Evolutionary conservation across 768 basidiomycete species (phyloP), one percentile per base, ranked within the genome.

Genomic region (Macrolepiota albuminosa): DNA sequence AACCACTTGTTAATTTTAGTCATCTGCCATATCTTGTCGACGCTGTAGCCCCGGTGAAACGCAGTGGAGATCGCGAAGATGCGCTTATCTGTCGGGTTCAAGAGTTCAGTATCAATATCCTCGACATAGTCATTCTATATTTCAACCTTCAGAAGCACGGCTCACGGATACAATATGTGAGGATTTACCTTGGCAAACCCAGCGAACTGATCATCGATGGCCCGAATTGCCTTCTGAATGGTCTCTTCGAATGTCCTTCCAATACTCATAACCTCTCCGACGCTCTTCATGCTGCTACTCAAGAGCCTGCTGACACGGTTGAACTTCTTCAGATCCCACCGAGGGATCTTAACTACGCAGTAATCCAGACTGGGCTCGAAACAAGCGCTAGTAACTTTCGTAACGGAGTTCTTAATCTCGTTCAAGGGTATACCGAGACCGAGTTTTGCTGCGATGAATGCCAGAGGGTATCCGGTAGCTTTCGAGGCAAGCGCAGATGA

Each of bases 1-100:
- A 99, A 99, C 96, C 96, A 99, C 72, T 89, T 94, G 78, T 98
- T 96, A 66, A 99, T 98, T 72, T 90, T 96, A 55, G 95, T 95
- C 89, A 98, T 93, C 71, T 95, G 86, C 87, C 94, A 95, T 67
- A 99, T 86, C 76, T 95, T 95, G 63, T 99, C 93, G 60, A 99
- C 90, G 55, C 88, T 89, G 70, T 98, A 96, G 13, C 95, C 96
- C 46, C 84, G 83, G 73, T 94, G 85, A 78, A 99, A 91, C 6
- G 96, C 97, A 21, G 90, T 87, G 11, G 95, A 92, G 66, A 99
- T 93, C 21, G 96, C 95, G 70, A 98, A 99, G 58, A 99, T 85
- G 37, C 97, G 93, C 78, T 94, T 95, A 74, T 98, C 96, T 2
- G 95, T 97, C 0, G 96, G 96, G 71, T 97, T 96, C 57, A 83